phyloP scores from a whole-genome alignment of 108 stramenopile species.

The Ochromonas danica region DNA sequence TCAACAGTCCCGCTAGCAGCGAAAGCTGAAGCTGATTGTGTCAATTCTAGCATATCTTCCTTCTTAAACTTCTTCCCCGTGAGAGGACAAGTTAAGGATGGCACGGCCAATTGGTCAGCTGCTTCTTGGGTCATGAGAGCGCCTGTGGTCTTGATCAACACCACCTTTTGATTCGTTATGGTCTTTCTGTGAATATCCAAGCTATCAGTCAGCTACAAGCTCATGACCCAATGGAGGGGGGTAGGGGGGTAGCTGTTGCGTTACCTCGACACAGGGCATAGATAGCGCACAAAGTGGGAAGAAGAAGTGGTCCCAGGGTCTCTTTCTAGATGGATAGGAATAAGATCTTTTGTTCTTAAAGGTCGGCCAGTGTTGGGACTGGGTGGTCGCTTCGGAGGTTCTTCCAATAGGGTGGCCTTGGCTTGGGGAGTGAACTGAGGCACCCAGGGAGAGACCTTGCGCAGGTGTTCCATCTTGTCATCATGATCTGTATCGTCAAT shows the following conservation, averaged over 20 bases:
- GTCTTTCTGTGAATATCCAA: slow-evolving; percentile 52
- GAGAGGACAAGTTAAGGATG: slow-evolving; percentile 65
- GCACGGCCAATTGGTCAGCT: slow-evolving; percentile 60
- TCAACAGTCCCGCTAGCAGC: slow-evolving; percentile 60
- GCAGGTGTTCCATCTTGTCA: background rate
- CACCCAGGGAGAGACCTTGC: slow-evolving; percentile 60
- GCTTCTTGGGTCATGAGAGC: slow-evolving; percentile 67
- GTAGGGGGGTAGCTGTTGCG: no score
- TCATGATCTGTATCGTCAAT: slow-evolving; percentile 24
- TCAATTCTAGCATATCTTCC: slow-evolving; percentile 65
- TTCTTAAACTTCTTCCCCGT: slow-evolving; percentile 70
- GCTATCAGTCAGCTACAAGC: no score
- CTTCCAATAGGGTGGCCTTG: slow-evolving; percentile 35
- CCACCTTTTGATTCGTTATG: slow-evolving; percentile 68
- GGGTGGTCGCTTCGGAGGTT: slow-evolving; percentile 70
- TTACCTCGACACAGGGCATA: slow-evolving; percentile 70
- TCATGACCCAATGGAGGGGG: no score
- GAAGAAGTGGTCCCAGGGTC: slow-evolving; percentile 12
- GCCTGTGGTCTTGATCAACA: slow-evolving; percentile 69
- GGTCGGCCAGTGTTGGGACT: slow-evolving; percentile 75
- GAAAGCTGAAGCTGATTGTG: slow-evolving; percentile 70
- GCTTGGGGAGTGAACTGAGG: slow-evolving; percentile 67
- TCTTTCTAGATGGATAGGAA: slow-evolving; percentile 42
- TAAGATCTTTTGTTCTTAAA: slow-evolving; percentile 72
- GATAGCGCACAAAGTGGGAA: slow-evolving; percentile 23